Conservation (phyloP, 768 basidiomycete genomes). For the Mycena capillaripes region DNA sequence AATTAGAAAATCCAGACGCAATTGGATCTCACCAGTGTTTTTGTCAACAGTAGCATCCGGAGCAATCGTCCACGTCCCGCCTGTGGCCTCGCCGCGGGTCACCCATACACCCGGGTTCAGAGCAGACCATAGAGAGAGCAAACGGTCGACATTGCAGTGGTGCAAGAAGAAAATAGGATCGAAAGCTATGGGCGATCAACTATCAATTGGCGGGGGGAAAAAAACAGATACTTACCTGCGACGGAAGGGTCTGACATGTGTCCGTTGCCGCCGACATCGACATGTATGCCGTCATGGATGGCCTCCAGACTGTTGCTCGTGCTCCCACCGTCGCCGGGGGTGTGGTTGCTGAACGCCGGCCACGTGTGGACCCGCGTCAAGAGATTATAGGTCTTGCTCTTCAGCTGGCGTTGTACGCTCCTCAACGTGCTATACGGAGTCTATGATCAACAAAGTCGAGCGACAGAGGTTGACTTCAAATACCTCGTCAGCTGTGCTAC, state of each 20-base stretch:
- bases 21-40: constrained; percentile 45
- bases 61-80: constrained; percentile 50
- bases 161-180: constrained; percentile 71
- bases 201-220: not conserved
- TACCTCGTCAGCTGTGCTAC: constrained; percentile 47
- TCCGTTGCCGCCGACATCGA: constrained; percentile 55
- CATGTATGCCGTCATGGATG: constrained; percentile 65
- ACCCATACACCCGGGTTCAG: constrained; percentile 59
- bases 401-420: constrained; percentile 43
- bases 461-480: not conserved
- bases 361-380: constrained; percentile 55
- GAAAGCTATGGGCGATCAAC: constrained; percentile 49
- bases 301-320: constrained; percentile 62
- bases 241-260: constrained; percentile 56
- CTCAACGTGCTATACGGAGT: constrained; percentile 37
- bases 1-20: not conserved
- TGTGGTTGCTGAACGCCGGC: constrained; percentile 63
- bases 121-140: constrained; percentile 66
- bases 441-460: not conserved
- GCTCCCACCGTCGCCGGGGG: constrained; percentile 50
- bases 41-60: constrained; percentile 43
- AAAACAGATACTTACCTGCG: constrained; percentile 48
- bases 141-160: constrained; percentile 66
- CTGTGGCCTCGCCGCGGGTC: constrained; percentile 40
- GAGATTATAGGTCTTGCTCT: constrained; percentile 52